phyloP scores from a whole-genome alignment of 352 stramenopile species.

The Paralagenidium karlingii region DNA sequence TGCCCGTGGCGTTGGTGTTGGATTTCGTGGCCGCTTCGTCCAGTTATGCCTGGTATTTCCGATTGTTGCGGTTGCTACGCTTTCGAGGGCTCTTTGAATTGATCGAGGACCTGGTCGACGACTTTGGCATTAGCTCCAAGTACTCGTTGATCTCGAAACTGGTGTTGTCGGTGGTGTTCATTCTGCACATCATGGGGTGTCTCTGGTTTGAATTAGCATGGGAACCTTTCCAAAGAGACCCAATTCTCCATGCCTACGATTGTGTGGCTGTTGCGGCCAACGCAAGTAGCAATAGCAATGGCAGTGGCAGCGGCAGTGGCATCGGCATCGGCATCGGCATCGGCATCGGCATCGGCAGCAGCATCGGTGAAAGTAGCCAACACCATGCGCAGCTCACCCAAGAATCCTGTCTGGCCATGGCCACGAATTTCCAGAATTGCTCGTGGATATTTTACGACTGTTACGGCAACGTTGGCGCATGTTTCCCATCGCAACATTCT shows the following conservation, averaged over 20 bases:
- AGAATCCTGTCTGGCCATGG: constrained; percentile 1
- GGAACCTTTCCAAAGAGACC: background rate
- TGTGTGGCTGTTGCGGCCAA: too few relatives aligned
- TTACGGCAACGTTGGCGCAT: constrained; percentile 40
- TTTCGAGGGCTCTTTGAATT: constrained; percentile 28
- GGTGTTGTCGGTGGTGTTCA: constrained; percentile 45
- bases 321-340: too few relatives aligned
- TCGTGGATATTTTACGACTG: constrained; percentile 62
- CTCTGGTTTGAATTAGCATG: constrained; percentile 66
- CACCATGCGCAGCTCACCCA: background rate
- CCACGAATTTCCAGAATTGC: constrained; percentile 23
- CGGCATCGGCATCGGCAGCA: too few relatives aligned
- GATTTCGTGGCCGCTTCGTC: constrained; percentile 27
- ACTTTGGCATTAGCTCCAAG: constrained; percentile 45
- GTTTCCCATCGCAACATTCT: constrained; percentile 11
- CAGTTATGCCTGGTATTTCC: constrained; percentile 6
- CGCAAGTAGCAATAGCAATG: background rate
- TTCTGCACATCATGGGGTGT: constrained; percentile 46
- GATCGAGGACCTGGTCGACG: constrained; percentile 41
- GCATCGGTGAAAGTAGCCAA: too few relatives aligned
- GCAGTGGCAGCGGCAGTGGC: too few relatives aligned
- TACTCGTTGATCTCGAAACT: constrained; percentile 36
- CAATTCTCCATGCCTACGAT: background rate
- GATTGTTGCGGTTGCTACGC: constrained; percentile 33
- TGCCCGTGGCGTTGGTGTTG: constrained; percentile 33